Conservation (phyloP, 2,329 filamentous ascomycete genomes). For the Colletotrichum shisoi region DNA sequence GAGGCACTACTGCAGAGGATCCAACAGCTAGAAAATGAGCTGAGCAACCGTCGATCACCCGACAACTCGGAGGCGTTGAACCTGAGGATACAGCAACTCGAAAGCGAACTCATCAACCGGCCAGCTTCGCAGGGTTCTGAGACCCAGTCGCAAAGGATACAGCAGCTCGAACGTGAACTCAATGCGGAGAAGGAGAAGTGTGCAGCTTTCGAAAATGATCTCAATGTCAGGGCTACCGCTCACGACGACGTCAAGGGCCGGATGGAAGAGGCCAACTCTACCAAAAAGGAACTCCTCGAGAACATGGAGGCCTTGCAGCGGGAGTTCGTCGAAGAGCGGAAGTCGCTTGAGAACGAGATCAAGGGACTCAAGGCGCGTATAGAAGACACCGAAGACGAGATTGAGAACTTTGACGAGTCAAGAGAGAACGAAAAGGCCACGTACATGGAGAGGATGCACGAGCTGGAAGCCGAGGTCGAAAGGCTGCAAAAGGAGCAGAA, state of each 20-base stretch:
- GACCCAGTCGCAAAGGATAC: constrained; percentile 56
- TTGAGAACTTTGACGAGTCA: constrained; percentile 83
- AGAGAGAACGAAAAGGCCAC: constrained; percentile 81
- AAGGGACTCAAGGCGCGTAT: constrained; percentile 76
- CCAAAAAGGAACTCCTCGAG: constrained; percentile 90
- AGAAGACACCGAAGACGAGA: constrained; percentile 90
- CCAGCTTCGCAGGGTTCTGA: constrained; percentile 58
- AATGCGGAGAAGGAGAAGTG: constrained; percentile 74
- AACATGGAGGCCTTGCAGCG: constrained; percentile 93
- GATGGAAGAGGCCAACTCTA: constrained; percentile 86
- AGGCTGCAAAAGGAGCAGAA: constrained; percentile 64
- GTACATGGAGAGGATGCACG: constrained; percentile 72
- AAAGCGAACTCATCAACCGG: constrained; percentile 56
- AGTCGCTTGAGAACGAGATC: constrained; percentile 81
- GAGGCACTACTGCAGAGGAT: constrained; percentile 60
- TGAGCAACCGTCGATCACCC: constrained; percentile 55
- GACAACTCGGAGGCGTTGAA: constrained; percentile 58
- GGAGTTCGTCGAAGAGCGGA: constrained; percentile 86
- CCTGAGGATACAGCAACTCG: constrained; percentile 68
- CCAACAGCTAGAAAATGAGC: constrained; percentile 67
- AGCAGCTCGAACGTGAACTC: constrained; percentile 66
- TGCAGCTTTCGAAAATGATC: constrained; percentile 73
- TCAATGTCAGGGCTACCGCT: constrained; percentile 63
- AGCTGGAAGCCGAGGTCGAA: constrained; percentile 75
- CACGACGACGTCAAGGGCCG: constrained; percentile 70